Conservation (phyloP, 495 filamentous ascomycete genomes). For the Venustampulla echinocandica region DNA sequence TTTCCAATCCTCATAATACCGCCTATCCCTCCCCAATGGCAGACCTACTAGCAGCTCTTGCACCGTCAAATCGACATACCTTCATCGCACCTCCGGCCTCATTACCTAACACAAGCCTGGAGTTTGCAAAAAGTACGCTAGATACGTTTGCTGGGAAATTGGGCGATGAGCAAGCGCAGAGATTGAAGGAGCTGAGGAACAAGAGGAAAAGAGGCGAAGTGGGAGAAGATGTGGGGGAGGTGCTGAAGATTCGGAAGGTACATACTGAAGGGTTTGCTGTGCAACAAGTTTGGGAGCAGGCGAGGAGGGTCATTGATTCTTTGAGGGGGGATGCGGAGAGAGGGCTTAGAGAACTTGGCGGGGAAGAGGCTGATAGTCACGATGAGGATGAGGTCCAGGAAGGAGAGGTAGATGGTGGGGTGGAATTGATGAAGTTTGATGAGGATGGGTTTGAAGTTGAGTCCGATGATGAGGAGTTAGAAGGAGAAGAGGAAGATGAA, state of each 20-base stretch:
- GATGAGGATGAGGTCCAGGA: constrained; percentile 4
- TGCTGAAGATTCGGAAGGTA: constrained; percentile 64
- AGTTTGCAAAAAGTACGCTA: constrained; percentile 64
- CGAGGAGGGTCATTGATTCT: constrained; percentile 63
- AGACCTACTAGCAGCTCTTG: constrained; percentile 21
- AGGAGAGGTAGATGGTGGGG: constrained; percentile 15
- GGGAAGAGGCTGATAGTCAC: constrained; percentile 22
- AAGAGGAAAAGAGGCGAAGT: constrained; percentile 58
- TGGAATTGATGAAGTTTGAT: constrained; percentile 32
- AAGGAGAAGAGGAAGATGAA: constrained; percentile 19
- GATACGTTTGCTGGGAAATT: constrained; percentile 66
- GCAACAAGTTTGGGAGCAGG: constrained; percentile 91
- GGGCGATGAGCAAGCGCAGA: constrained; percentile 52
- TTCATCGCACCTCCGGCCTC: constrained; percentile 62
- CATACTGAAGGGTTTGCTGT: constrained; percentile 82
- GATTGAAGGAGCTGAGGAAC: constrained; percentile 46
- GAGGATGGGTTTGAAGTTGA: constrained; percentile 41
- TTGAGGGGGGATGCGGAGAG: constrained; percentile 43
- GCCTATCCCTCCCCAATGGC: background rate
- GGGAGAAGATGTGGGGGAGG: constrained; percentile 25
- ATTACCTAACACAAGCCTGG: constrained; percentile 55
- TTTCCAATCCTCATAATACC: too few species aligned
- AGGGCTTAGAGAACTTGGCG: constrained; percentile 33
- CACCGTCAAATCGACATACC: constrained; percentile 40
- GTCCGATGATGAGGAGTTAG: constrained; percentile 27